These are phyloP conservation scores for Trypanosoma rangeli DNA, from an alignment of 208 protist species.

Conservation along the genomic window DNA sequence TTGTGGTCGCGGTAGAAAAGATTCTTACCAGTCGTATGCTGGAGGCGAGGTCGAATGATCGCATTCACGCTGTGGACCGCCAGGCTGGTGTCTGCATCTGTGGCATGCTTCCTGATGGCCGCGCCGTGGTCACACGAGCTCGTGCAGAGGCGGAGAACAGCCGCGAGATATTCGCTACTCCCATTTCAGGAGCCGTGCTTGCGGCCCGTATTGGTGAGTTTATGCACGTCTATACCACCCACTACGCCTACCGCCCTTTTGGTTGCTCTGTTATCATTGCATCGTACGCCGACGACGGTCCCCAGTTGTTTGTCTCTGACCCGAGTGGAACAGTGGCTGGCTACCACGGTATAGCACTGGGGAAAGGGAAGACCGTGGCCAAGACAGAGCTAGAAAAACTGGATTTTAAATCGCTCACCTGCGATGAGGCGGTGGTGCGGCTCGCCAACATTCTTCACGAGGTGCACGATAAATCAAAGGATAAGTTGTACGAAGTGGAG, in stretches of 20 bases:
- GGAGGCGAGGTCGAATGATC: constrained; percentile 92
- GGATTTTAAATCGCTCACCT: constrained; percentile 92
- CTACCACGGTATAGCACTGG: constrained; percentile 96
- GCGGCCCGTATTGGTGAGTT: constrained; percentile 89
- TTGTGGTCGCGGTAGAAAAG: constrained; percentile 99
- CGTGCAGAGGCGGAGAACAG: constrained; percentile 94
- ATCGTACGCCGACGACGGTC: constrained; percentile 92
- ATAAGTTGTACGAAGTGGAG: constrained; percentile 98
- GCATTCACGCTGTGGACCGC: constrained; percentile 94
- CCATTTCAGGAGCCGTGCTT: constrained; percentile 93
- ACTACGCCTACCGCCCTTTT: constrained; percentile 96
- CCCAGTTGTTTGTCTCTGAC: constrained; percentile 96
- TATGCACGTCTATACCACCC: constrained; percentile 96
- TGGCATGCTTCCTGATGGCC: constrained; percentile 96
- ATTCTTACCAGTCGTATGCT: constrained; percentile 97
- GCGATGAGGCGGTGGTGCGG: constrained; percentile 93
- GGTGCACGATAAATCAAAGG: constrained; percentile 85
- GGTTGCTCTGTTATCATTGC: constrained; percentile 95
- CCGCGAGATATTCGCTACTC: constrained; percentile 87
- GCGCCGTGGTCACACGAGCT: constrained; percentile 93
- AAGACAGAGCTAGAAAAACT: constrained; percentile 99
- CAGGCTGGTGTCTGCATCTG: constrained; percentile 94
- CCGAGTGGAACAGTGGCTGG: constrained; percentile 95
- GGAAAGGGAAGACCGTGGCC: constrained; percentile 97
- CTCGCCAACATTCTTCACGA: constrained; percentile 93